phyloP scores from a whole-genome alignment of 2,329 filamentous ascomycete genomes.

The Botrytis fragariae region DNA sequence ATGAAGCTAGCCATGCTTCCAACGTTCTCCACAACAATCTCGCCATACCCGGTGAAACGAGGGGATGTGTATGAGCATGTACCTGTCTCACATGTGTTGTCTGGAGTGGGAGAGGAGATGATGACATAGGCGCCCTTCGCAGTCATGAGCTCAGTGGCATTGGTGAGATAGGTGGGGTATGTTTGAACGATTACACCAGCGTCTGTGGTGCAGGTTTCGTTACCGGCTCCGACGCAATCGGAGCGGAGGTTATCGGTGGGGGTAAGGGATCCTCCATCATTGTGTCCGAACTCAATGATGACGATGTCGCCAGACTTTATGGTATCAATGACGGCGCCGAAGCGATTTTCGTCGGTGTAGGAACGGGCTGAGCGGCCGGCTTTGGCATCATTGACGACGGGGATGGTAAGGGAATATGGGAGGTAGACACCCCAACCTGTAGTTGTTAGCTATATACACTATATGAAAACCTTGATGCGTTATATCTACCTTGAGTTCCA shows the following conservation, averaged over 20 bases:
- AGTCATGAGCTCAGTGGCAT: conserved; percentile 34
- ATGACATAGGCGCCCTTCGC: conserved; percentile 61
- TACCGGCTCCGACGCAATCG: conserved; percentile 48
- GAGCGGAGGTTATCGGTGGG: conserved; percentile 60
- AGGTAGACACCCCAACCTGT: conserved; percentile 63
- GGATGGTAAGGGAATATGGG: conserved; percentile 47
- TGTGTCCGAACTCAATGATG: conserved; percentile 63
- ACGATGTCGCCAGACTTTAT: conserved; percentile 45
- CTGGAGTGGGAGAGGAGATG: conserved; percentile 58
- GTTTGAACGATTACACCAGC: conserved; percentile 47
- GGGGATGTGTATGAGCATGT: conserved; percentile 46
- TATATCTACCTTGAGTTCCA: conserved; percentile 42
- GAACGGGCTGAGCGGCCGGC: conserved; percentile 65
- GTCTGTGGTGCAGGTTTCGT: conserved; percentile 46
- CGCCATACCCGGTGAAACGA: conserved; percentile 57
- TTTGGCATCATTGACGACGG: conserved; percentile 62
- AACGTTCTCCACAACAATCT: conserved; percentile 43
- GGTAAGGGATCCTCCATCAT: conserved; percentile 55
- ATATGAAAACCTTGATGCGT: no score
- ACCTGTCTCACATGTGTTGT: conserved; percentile 60
- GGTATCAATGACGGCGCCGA: conserved; percentile 52
- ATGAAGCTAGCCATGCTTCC: conserved; percentile 48
- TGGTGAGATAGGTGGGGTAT: conserved; percentile 36
- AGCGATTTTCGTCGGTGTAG: conserved; percentile 64
- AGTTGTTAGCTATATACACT: background rate